A percentile compares a stretch with the other conserved stretches of the same genome.
These are phyloP conservation scores for Penicillium sp. DNA, from an alignment of 2,329 filamentous ascomycete species.

Conservation along the genomic window DNA sequence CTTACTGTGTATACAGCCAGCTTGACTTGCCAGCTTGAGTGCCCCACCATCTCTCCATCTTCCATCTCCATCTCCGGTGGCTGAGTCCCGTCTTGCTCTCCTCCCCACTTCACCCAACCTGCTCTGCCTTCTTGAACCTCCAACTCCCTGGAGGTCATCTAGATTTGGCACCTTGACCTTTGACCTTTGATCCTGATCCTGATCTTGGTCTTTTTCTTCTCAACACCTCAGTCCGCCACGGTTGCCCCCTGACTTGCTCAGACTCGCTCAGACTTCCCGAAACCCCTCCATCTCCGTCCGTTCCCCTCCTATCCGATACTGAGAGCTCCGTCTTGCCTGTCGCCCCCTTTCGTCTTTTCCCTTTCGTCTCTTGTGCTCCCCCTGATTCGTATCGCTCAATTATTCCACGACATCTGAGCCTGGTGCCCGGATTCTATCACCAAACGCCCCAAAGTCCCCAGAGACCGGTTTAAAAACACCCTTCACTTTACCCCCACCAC, in stretches of 20 bases:
- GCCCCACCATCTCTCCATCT: conserved; percentile 23
- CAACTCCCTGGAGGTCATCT: too few relatives aligned
- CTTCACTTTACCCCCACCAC: background rate
- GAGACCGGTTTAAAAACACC: background rate
- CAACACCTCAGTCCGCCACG: too few relatives aligned
- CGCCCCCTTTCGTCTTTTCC: background rate
- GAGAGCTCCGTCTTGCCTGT: conserved; percentile 1
- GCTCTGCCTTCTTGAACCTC: too few relatives aligned
- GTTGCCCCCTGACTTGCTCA: too few relatives aligned
- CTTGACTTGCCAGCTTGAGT: conserved; percentile 1
- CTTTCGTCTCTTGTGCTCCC: background rate
- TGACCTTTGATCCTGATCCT: too few relatives aligned
- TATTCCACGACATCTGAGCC: background rate
- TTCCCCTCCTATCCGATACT: background rate
- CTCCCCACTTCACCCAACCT: conserved; percentile 5
- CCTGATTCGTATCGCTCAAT: conserved; percentile 7
- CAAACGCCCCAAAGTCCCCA: background rate
- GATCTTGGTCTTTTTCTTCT: too few relatives aligned
- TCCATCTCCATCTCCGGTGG: too few relatives aligned
- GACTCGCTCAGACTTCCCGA: conserved; percentile 7
- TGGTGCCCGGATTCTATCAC: background rate
- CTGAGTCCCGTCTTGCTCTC: conserved; percentile 14
- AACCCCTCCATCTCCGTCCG: background rate
- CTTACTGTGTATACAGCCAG: too few relatives aligned
- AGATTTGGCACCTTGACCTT: too few relatives aligned